Evolutionary conservation across 176 grass and related monocot genomes (phyloP).

Genomic region (Puccinellia tenuiflora): DNA sequence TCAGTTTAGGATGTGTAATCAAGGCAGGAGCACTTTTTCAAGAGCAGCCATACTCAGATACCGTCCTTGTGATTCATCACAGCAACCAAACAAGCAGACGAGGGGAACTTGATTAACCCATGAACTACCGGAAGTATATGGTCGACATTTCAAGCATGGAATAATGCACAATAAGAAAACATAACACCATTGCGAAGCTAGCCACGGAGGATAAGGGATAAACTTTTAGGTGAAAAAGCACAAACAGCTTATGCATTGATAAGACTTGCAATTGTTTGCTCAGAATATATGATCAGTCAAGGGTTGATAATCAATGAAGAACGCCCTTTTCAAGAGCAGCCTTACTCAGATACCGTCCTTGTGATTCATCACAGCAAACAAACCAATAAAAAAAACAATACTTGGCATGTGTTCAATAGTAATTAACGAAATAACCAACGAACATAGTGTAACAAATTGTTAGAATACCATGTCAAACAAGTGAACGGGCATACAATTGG

Average conservation of each 20-base stretch:
- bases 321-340: too few species aligned
- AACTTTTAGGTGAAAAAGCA: neutral
- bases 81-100: neutral
- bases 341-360: too few species aligned
- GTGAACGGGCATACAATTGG: too few species aligned
- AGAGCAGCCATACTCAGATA: slow-evolving; percentile 7
- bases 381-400: too few species aligned
- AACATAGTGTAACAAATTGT: too few species aligned
- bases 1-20: slow-evolving; percentile 2
- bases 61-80: neutral
- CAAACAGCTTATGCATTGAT: neutral
- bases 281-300: too few species aligned
- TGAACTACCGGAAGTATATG: neutral
- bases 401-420: too few species aligned
- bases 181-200: neutral
- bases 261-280: neutral
- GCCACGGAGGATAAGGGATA: neutral
- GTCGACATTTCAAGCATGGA: neutral
- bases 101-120: neutral
- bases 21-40: neutral
- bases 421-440: too few species aligned
- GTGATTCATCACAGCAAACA: too few species aligned
- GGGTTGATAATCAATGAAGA: too few species aligned
- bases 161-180: neutral
- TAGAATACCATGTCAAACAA: too few species aligned